phyloP scores from a whole-genome alignment of 352 stramenopile genomes.

The Stephanocyclus meneghinianus region DNA sequence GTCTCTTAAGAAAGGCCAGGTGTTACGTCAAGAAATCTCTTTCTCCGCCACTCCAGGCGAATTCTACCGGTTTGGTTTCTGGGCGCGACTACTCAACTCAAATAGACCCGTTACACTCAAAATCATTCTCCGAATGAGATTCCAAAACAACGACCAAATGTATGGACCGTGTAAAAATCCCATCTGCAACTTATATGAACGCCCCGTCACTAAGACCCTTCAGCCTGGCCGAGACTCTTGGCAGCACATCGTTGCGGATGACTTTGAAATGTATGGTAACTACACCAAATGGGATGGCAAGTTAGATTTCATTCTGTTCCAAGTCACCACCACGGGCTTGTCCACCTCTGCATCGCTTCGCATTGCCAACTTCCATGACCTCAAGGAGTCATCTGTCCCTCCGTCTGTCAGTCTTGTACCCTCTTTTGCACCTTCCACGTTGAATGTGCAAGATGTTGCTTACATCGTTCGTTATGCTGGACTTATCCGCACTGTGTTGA shows the following conservation, averaged over 20 bases:
- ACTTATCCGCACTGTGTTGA: slow-evolving; percentile 47
- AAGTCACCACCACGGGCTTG: slow-evolving; percentile 2
- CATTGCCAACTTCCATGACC: slow-evolving; percentile 8
- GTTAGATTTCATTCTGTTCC: slow-evolving; percentile 4
- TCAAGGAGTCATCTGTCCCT: not conserved
- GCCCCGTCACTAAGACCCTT: slow-evolving; percentile 9
- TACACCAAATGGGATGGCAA: slow-evolving; percentile 18
- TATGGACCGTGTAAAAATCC: slow-evolving; percentile 21
- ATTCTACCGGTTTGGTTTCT: slow-evolving; percentile 21
- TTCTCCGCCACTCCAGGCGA: slow-evolving; percentile 10
- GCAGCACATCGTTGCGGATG: slow-evolving; percentile 18
- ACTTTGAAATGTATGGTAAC: slow-evolving; percentile 44
- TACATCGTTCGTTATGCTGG: slow-evolving; percentile 53
- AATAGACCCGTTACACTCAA: slow-evolving; percentile 10
- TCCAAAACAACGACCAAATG: slow-evolving; percentile 19
- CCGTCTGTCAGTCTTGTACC: slow-evolving; percentile 26
- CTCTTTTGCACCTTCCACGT: slow-evolving; percentile 18
- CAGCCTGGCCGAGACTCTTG: not conserved
- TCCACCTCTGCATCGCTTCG: slow-evolving; percentile 1
- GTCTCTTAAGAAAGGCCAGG: slow-evolving; percentile 8
- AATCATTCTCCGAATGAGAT: slow-evolving; percentile 23
- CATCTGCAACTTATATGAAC: slow-evolving; percentile 36
- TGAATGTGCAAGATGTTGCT: slow-evolving; percentile 25
- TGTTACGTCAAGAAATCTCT: slow-evolving; percentile 23
- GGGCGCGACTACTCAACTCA: not conserved